Evolutionary conservation across 192 early-diverging fungal species (phyloP), one percentile per base, ranked within the genome.

Genomic region (Rhizophagus sp.): DNA sequence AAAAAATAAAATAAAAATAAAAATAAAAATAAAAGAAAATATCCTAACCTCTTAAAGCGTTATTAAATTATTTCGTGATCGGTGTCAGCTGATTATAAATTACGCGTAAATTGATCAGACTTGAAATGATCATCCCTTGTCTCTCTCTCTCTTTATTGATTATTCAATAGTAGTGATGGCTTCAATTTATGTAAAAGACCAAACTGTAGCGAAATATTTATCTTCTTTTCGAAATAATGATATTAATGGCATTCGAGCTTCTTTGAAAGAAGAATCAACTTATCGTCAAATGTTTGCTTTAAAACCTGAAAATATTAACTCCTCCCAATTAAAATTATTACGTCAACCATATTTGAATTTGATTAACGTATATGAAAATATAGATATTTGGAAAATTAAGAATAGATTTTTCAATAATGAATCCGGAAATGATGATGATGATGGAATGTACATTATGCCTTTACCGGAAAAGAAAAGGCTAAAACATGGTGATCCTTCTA

Each of bases 291-390:
- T 64, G n/a, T 64, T 64, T 13, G 24, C n/a, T 25, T 12, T 24
- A 9, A 24, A 8, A n/a, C n/a, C 63, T 64, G n/a, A 64, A 12
- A 17, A 64, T n/a, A n/a, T 27, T 27, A 47, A 47, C 11, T 5
- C 44, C 1, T 47, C 44, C 11, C 44, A 47, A 12, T 47, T 12
- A 47, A 47, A 10, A 41, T 25, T 63, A 24, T 63, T 63, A 63
- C 19, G 11, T 25, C n/a, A 64, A 64, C 22, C 63, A 24, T 61
- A 75, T 30, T 25, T 75, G 24, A 75, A 75, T 62, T 22, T 75
- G 13, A 62, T 75, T 33, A 75, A 61, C 57, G 33, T 75, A 17
- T 75, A 62, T 25, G 25, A 75, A 75, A 33, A 75, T 62, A 25
- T 62, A 4, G 39, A 44, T 50, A 52, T 75, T 62, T 75, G 73